phyloP scores from a whole-genome alignment of 768 basidiomycete genomes.

The Tricholoma bakamatsutake region DNA sequence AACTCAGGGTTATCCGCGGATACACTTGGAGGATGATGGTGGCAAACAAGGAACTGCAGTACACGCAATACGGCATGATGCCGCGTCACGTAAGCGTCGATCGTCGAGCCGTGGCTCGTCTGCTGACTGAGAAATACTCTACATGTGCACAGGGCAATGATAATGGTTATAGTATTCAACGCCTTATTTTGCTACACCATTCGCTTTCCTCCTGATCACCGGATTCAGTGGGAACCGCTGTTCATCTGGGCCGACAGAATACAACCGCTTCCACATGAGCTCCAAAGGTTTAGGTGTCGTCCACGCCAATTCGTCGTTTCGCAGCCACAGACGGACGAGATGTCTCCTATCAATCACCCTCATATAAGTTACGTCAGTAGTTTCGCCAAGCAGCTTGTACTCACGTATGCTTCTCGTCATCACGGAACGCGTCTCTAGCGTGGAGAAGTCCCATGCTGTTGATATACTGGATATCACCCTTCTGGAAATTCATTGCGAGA shows the following conservation, averaged over 20 bases:
- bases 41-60: neutral
- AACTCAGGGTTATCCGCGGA: too few relatives aligned
- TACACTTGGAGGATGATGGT: too few relatives aligned
- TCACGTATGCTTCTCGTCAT: conserved; percentile 36
- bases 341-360: conserved; percentile 27
- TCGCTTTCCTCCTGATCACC: conserved; percentile 34
- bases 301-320: conserved; percentile 44
- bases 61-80: neutral
- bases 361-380: neutral
- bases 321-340: conserved; percentile 38
- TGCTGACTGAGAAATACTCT: too few relatives aligned
- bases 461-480: conserved; percentile 46
- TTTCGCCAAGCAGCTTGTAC: conserved; percentile 8
- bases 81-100: neutral
- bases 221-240: conserved; percentile 41
- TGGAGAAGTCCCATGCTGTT: conserved; percentile 40
- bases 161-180: neutral
- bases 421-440: conserved; percentile 37
- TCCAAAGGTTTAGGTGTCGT: conserved; percentile 33
- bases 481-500: conserved; percentile 39
- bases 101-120: neutral
- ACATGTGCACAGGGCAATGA: too few relatives aligned
- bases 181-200: conserved; percentile 23
- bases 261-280: conserved; percentile 32
- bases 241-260: conserved; percentile 33